Evolutionary conservation across 1,284 basidiomycete species (phyloP).

Genomic region (Agroathelia rolfsii): DNA sequence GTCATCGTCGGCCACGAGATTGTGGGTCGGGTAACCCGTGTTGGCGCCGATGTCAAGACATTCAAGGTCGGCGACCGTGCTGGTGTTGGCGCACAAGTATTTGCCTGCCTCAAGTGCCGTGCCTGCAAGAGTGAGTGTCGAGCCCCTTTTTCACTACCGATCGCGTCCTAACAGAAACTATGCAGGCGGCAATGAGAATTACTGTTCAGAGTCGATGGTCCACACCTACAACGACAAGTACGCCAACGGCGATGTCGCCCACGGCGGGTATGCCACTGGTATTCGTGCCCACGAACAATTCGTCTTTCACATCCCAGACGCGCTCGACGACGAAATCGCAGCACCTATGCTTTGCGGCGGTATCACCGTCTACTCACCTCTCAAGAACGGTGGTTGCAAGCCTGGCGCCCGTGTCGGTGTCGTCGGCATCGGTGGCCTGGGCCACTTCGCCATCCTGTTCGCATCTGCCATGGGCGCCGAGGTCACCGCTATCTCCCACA

Average conservation of each 20-base stretch:
- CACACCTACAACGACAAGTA: constrained; percentile 32
- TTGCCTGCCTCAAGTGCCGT: constrained; percentile 40
- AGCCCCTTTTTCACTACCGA: constrained; percentile 8
- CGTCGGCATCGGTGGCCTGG: constrained; percentile 55
- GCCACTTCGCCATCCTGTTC: constrained; percentile 49
- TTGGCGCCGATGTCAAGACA: constrained; percentile 42
- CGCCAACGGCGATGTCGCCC: constrained; percentile 40
- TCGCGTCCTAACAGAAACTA: constrained; percentile 13
- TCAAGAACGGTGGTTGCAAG: constrained; percentile 40
- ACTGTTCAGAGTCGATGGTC: constrained; percentile 21
- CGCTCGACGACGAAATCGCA: constrained; percentile 40
- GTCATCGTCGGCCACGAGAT: constrained; percentile 51
- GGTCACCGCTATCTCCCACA: constrained; percentile 60
- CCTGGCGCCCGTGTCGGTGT: constrained; percentile 49
- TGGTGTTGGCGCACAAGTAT: constrained; percentile 55
- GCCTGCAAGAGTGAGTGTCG: constrained; percentile 32
- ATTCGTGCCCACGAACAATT: constrained; percentile 60
- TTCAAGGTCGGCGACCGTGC: constrained; percentile 56
- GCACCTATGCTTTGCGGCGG: constrained; percentile 54
- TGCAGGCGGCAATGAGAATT: constrained; percentile 40
- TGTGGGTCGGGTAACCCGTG: constrained; percentile 42
- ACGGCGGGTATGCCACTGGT: constrained; percentile 58
- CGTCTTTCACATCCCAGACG: constrained; percentile 61
- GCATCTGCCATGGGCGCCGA: constrained; percentile 50
- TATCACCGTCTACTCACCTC: constrained; percentile 57